Evolutionary conservation across 768 basidiomycete species (phyloP), one percentile per base, ranked within the genome.

Genomic region (Mycena vulgaris): DNA sequence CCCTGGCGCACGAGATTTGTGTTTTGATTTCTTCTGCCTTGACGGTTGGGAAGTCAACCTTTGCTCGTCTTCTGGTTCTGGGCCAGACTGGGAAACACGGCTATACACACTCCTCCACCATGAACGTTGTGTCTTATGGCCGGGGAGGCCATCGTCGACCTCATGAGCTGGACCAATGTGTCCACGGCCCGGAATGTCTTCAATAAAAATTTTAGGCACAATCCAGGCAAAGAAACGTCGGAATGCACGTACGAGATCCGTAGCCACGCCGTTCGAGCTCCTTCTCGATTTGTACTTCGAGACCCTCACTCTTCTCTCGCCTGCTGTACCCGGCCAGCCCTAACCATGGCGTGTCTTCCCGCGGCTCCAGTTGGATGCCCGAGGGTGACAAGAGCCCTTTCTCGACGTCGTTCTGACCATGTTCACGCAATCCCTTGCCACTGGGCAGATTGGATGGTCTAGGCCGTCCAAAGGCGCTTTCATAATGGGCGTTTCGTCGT

Each of bases 91-190:
- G 16, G 89, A 89, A 35, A 90, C 72, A 23, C 87, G 85, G 69
- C 84, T 77, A 75, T 90, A 90, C 19, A 89, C 76, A 58, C 78
- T 84, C 21, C 85, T 84, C 90, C 90, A 90, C 89, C 89, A 90
- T 0, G 89, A 89, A 3, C 81, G 78, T 68, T 84, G 83, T 7
- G 75, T 74, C 55, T 73, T 72, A 63, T 80, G 75, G 14, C 68
- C 71, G 25, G 71, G 68, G 53, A n/a, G n/a, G n/a, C 61, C 69
- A 9, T 75, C 75, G 17, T 66, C 70, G 30, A 69, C 71, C 17
- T 70, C 66, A 65, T 53, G 51, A 68, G 74, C 47, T 31, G 57
- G 59, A 40, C 68, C 72, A 59, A 72, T 74, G 51, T 74, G 76
- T 9, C 71, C 74, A n/a, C 73, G 74, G 21, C 74, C 73, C 27